Evolutionary conservation across 352 stramenopile species (phyloP).

Genomic region (Globisporangium nodosum): DNA sequence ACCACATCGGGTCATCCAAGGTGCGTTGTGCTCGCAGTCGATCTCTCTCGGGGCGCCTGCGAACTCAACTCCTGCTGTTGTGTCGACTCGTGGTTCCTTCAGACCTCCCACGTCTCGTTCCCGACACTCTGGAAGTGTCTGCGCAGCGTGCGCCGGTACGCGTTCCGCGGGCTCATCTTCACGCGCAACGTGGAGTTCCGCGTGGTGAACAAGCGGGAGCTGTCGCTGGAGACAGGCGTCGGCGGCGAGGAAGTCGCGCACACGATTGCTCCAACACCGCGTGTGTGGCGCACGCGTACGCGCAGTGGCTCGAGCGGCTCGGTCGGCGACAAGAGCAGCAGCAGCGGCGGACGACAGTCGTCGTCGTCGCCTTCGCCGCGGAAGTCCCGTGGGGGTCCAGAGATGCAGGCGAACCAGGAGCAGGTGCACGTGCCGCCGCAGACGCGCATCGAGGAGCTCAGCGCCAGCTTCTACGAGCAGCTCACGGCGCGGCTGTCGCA

Average conservation of each 20-base stretch:
- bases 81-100: background rate
- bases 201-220: constrained; percentile 59
- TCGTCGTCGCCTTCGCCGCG: constrained; percentile 22
- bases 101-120: constrained; percentile 60
- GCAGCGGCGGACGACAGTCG: constrained; percentile 20
- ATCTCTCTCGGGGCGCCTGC: background rate
- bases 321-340: constrained; percentile 25
- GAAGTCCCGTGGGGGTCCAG: constrained; percentile 25
- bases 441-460: constrained; percentile 54
- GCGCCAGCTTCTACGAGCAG: constrained; percentile 53
- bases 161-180: constrained; percentile 70
- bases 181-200: constrained; percentile 61
- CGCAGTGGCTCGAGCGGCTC: constrained; percentile 42
- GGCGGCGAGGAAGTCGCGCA: constrained; percentile 16
- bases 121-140: constrained; percentile 67
- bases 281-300: constrained; percentile 41
- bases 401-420: constrained; percentile 57
- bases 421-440: constrained; percentile 58
- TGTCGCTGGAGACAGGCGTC: constrained; percentile 36
- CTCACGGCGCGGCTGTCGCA: constrained; percentile 35
- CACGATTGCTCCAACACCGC: constrained; percentile 21
- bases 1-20: constrained; percentile 76
- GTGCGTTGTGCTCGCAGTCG: constrained; percentile 18
- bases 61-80: background rate
- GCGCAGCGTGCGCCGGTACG: constrained; percentile 73